A percentile compares a stretch with the other conserved stretches of the same genome.
These are phyloP conservation scores for Tillandsia leiboldiana DNA, from an alignment of 176 grass and related monocot genomes.

Conservation along the genomic window DNA sequence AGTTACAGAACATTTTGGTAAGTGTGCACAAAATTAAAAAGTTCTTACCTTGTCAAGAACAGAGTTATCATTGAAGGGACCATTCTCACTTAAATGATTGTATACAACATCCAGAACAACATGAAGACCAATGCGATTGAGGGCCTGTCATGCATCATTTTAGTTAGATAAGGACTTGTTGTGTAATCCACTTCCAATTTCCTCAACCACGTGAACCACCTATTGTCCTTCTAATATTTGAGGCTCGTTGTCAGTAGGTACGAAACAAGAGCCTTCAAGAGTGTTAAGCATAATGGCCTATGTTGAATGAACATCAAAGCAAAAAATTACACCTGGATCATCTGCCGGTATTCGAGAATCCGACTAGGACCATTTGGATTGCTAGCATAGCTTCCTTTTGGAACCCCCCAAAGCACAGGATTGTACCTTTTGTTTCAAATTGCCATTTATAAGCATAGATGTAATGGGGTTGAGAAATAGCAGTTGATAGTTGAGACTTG, in stretches of 20 bases:
- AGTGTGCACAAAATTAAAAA: constrained; percentile 8
- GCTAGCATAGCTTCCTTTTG: constrained; percentile 92
- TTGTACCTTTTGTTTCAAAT: constrained; percentile 66
- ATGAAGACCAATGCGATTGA: constrained; percentile 62
- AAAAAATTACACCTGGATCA: constrained; percentile 63
- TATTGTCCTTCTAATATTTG: neutral
- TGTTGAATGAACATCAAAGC: constrained; percentile 5
- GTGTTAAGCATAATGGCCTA: no score
- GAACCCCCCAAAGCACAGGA: constrained; percentile 78
- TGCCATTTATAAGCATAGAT: constrained; percentile 11
- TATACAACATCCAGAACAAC: constrained; percentile 90
- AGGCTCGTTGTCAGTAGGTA: no score
- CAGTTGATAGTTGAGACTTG: neutral
- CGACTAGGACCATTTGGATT: constrained; percentile 70
- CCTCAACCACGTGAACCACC: neutral
- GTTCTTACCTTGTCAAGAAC: constrained; percentile 76
- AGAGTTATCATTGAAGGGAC: constrained; percentile 49
- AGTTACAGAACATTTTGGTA: neutral
- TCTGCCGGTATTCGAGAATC: constrained; percentile 74
- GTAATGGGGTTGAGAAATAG: neutral
- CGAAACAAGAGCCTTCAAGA: no score
- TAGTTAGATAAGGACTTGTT: constrained; percentile 3
- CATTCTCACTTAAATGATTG: constrained; percentile 81
- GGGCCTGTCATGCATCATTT: constrained; percentile 44
- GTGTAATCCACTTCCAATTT: neutral